Evolutionary conservation across 176 grass and related monocot genomes (phyloP).

Genomic region (Pharus latifolius): DNA sequence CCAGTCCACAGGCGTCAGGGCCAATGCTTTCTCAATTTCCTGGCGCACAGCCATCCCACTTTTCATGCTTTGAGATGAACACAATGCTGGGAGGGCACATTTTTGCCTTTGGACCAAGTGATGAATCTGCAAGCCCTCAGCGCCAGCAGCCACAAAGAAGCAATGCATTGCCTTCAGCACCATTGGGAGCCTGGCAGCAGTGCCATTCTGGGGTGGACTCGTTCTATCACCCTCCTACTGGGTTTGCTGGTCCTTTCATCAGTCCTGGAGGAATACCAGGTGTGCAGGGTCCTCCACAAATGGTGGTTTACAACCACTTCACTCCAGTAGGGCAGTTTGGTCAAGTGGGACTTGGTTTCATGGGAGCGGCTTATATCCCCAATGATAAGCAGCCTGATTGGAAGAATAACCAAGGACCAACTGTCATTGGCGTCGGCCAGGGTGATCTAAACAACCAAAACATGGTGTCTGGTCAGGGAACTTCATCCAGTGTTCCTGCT

Average conservation of each 20-base stretch:
- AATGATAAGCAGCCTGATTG: conserved; percentile 85
- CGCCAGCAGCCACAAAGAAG: conserved; percentile 70
- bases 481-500: conserved; percentile 41
- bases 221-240: conserved; percentile 74
- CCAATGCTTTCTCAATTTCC: conserved; percentile 78
- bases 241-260: conserved; percentile 78
- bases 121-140: conserved; percentile 64
- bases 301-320: conserved; percentile 97
- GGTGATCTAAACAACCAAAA: conserved; percentile 59
- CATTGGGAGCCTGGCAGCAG: conserved; percentile 64
- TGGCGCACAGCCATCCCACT: conserved; percentile 65
- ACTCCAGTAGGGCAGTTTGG: conserved; percentile 80
- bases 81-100: conserved; percentile 56
- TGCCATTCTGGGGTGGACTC: conserved; percentile 70
- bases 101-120: conserved; percentile 71
- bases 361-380: conserved; percentile 83
- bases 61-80: conserved; percentile 92
- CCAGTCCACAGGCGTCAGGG: conserved; percentile 64
- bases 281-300: conserved; percentile 81
- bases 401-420: conserved; percentile 63
- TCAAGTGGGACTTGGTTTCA: conserved; percentile 92
- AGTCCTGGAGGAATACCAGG: conserved; percentile 79
- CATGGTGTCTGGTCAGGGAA: conserved; percentile 49
- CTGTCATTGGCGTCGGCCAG: conserved; percentile 42
- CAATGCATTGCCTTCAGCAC: conserved; percentile 42